Evolutionary conservation across 768 basidiomycete species (phyloP).

Genomic region (Podaxis sp.): DNA sequence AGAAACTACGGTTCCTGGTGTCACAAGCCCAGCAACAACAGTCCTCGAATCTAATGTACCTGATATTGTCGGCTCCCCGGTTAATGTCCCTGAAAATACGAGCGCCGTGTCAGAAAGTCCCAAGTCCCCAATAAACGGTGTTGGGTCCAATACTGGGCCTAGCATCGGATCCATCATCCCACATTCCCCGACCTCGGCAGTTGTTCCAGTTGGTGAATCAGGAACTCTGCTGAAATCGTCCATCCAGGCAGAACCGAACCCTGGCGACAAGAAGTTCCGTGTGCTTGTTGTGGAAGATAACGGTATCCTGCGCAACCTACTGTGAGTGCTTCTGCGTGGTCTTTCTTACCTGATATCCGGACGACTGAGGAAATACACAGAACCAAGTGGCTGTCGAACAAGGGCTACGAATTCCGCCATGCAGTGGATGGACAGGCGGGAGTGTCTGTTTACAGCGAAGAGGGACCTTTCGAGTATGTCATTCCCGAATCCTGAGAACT

Average conservation of each 20-base stretch:
- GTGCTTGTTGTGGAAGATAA: slow-evolving; percentile 93
- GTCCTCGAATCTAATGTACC: neutral
- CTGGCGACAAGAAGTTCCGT: slow-evolving; percentile 42
- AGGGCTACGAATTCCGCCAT: slow-evolving; percentile 71
- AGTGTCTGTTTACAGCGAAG: slow-evolving; percentile 64
- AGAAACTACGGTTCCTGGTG: neutral
- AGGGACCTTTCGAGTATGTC: slow-evolving; percentile 84
- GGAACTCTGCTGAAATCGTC: slow-evolving; percentile 72
- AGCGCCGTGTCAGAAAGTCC: neutral
- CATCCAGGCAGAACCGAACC: slow-evolving; percentile 37
- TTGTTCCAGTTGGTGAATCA: slow-evolving; percentile 50
- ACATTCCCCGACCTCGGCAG: slow-evolving; percentile 26
- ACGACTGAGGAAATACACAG: slow-evolving; percentile 17
- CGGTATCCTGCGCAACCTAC: slow-evolving; percentile 71
- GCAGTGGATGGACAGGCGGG: slow-evolving; percentile 85
- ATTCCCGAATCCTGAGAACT: neutral
- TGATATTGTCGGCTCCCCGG: neutral
- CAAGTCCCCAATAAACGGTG: slow-evolving; percentile 29
- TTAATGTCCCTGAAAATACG: neutral
- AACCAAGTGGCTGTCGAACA: slow-evolving; percentile 66
- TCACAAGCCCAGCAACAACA: neutral
- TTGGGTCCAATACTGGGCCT: slow-evolving; percentile 6
- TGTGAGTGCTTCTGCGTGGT: slow-evolving; percentile 44
- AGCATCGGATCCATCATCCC: slow-evolving; percentile 18
- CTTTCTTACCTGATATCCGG: neutral